Evolutionary conservation across 208 protist species (phyloP).

Genomic region (Crithidia bombi): DNA sequence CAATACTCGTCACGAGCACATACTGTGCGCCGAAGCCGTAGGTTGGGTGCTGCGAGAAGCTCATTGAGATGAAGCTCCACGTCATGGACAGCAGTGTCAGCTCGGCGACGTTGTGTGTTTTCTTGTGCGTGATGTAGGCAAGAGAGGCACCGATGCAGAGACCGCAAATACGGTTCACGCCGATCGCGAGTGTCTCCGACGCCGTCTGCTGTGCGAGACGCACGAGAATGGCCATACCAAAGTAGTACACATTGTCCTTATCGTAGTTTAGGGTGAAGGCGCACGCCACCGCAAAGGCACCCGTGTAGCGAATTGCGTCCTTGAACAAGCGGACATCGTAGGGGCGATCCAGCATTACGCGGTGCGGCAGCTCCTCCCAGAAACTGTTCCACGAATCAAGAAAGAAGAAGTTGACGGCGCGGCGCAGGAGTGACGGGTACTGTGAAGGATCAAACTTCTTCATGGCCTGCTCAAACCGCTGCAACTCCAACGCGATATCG

Average conservation of each 20-base stretch:
- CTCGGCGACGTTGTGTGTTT: slow-evolving; percentile 37
- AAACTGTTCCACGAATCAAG: slow-evolving; percentile 66
- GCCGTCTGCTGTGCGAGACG: slow-evolving; percentile 59
- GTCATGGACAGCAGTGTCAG: slow-evolving; percentile 37
- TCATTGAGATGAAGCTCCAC: slow-evolving; percentile 47
- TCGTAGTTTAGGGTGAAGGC: slow-evolving; percentile 66
- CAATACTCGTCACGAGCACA: slow-evolving; percentile 44
- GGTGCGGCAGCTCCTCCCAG: slow-evolving; percentile 66
- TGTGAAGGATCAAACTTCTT: slow-evolving; percentile 57
- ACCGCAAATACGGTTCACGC: slow-evolving; percentile 64
- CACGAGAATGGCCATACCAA: slow-evolving; percentile 77
- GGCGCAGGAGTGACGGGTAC: slow-evolving; percentile 47
- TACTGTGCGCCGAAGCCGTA: slow-evolving; percentile 62
- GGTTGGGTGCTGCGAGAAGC: slow-evolving; percentile 39
- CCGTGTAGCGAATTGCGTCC: slow-evolving; percentile 63
- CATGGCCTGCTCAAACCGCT: slow-evolving; percentile 47
- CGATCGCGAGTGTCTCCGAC: slow-evolving; percentile 57
- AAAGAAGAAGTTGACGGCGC: slow-evolving; percentile 66
- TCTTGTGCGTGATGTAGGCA: slow-evolving; percentile 48
- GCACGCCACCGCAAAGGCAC: slow-evolving; percentile 57
- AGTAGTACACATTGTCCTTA: slow-evolving; percentile 60
- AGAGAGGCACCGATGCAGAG: slow-evolving; percentile 53
- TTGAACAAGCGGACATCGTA: slow-evolving; percentile 74
- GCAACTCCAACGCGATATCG: slow-evolving; percentile 55
- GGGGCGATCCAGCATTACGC: slow-evolving; percentile 58